Base-by-base conservation (phyloP, 805 yeast genomes). In the Hanseniaspora meyeri region DNA sequence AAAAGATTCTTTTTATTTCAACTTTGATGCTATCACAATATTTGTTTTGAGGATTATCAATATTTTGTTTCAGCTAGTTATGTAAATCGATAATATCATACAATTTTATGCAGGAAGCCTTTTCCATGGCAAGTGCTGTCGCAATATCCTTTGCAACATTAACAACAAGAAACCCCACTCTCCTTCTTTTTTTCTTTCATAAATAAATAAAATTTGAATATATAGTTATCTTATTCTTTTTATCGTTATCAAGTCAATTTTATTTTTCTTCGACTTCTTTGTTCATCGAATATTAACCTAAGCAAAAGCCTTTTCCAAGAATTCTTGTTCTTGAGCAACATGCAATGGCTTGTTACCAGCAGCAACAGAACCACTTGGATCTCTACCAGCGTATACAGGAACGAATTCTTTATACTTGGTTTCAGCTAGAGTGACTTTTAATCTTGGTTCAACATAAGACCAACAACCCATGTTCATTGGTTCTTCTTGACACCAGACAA, bases 401-500 rank as follows among this genome's bases (percentile, higher is more conserved):
- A 67, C 66, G 62, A 72, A 65, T 63, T 75, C 82, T 65, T 78
- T 73, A 74, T 85, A 83, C 59, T 74, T 74, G 59, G 95, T 84
- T 74, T 88, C 89, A 63, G 77, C 77, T 72, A 91, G 71, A 43
- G 83, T 77, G 48, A 95, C 86, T 59, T 75, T 74, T 56, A 93
- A 72, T 75, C 99, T 86, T 70, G 97, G 98, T 59, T 78, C 74
- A 57, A 77, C 91, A 67, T 68, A 88, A 27, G 84, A 67, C 85
- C 85, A 89, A 48, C 87, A 75, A 72, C 98, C 98, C 83, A 91
- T 91, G 77, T 93, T 93, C 74, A 93, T 78, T 65, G 97, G 97
- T 78, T 93, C 99, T 75, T 93, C 99, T 77, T 93, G 98, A 74
- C 95, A 85, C 91, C 90, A 93, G 49, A 90, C 95, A 63, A 93